Evolutionary conservation across 805 yeast genomes (phyloP).

Genomic region (Zygosaccharomyces rouxii): DNA sequence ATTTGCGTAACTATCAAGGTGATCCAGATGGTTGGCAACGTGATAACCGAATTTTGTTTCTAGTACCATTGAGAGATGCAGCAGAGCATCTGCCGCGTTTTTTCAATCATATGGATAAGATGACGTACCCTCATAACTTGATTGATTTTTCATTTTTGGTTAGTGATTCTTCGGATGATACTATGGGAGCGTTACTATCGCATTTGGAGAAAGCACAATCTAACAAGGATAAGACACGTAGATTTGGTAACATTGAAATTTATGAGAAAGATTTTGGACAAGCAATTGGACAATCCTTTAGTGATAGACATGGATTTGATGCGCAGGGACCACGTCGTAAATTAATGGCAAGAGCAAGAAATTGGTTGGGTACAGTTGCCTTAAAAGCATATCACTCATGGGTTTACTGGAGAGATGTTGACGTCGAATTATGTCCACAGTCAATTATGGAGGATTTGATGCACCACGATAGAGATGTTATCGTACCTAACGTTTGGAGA

Average conservation of each 20-base stretch:
- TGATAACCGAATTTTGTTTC: conserved; percentile 72
- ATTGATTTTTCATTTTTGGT: conserved; percentile 83
- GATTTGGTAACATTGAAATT: conserved; percentile 81
- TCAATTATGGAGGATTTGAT: conserved; percentile 86
- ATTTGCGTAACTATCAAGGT: conserved; percentile 62
- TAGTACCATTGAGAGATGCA: conserved; percentile 92
- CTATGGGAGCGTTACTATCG: conserved; percentile 61
- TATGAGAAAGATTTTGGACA: conserved; percentile 93
- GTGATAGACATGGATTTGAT: conserved; percentile 91
- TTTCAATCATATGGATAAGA: conserved; percentile 70
- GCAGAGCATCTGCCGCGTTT: conserved; percentile 86
- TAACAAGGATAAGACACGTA: conserved; percentile 53
- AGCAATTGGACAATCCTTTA: conserved; percentile 84
- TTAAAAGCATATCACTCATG: conserved; percentile 88
- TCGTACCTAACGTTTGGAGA: conserved; percentile 93
- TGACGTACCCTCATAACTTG: conserved; percentile 82
- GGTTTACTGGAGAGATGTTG: conserved; percentile 98
- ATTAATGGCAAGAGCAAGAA: conserved; percentile 92
- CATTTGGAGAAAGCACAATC: conserved; percentile 61
- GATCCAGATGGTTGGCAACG: conserved; percentile 72
- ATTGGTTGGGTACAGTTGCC: conserved; percentile 87
- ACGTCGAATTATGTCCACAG: conserved; percentile 85
- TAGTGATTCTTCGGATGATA: conserved; percentile 85
- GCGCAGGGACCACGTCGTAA: conserved; percentile 95
- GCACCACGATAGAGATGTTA: conserved; percentile 87